A percentile compares a stretch with the other conserved stretches of the same genome.
These are phyloP conservation scores for Colletotrichum chrysophilum DNA, from an alignment of 2,329 filamentous ascomycete genomes.

Conservation along the genomic window DNA sequence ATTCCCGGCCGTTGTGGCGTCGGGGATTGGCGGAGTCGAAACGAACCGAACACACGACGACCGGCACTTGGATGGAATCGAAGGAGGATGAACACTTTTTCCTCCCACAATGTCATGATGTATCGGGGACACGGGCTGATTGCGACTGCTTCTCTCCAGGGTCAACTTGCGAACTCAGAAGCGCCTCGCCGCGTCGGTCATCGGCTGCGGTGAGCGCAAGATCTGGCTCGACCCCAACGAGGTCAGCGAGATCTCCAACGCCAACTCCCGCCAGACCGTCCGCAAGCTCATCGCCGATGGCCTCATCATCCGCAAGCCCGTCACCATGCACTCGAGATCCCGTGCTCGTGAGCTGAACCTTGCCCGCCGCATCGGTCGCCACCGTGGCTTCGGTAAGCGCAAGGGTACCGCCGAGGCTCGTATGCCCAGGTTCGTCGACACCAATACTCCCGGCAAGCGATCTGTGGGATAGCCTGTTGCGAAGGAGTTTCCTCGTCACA, in stretches of 20 bases:
- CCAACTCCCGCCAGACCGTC: slow-evolving; percentile 99
- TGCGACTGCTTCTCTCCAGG: slow-evolving; percentile 58
- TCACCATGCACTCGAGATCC: slow-evolving; percentile 99
- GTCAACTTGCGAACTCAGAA: slow-evolving; percentile 99
- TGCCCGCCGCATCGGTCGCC: slow-evolving; percentile 92
- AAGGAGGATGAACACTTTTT: not conserved
- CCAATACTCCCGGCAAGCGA: not conserved
- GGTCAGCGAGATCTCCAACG: slow-evolving; percentile 98
- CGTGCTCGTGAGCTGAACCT: slow-evolving; percentile 95
- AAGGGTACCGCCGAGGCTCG: slow-evolving; percentile 99
- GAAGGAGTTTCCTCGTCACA: not conserved
- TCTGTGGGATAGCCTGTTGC: not conserved
- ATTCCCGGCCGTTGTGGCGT: not conserved
- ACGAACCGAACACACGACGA: not conserved
- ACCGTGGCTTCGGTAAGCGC: slow-evolving; percentile 99
- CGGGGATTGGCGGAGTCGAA: not conserved
- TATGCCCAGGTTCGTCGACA: slow-evolving; percentile 86
- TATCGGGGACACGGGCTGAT: slow-evolving; percentile 15
- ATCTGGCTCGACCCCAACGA: slow-evolving; percentile 99
- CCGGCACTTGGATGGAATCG: not conserved
- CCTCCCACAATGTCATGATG: not conserved
- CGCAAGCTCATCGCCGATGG: slow-evolving; percentile 99
- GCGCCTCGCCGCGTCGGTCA: slow-evolving; percentile 98
- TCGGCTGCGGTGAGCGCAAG: slow-evolving; percentile 99
- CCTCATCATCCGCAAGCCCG: slow-evolving; percentile 99